These are phyloP conservation scores for Aphelidium insulamus DNA, from an alignment of 371 early-diverging fungal genomes.

Conservation along the genomic window DNA sequence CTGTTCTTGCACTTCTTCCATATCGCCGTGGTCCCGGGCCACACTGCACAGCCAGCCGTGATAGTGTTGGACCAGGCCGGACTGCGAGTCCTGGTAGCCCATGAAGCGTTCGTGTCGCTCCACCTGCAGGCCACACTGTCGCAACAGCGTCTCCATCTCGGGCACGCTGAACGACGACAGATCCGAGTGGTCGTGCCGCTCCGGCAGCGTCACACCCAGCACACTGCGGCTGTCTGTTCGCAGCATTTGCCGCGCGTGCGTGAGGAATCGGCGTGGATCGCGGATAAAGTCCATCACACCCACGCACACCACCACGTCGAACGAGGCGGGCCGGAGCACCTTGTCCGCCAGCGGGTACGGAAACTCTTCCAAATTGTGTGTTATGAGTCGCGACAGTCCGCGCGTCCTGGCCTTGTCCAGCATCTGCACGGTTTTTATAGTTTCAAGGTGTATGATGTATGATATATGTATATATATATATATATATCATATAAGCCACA, in stretches of 20 bases:
- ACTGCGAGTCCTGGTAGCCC: conserved; percentile 13
- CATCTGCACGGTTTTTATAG: conserved; percentile 5
- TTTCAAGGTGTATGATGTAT: not conserved
- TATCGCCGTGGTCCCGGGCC: no score
- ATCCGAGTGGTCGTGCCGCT: not conserved
- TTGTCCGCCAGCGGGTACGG: conserved; percentile 1
- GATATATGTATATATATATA: no score
- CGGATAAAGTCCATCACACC: conserved; percentile 14
- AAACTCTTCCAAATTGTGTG: conserved; percentile 6
- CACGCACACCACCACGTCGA: conserved; percentile 7
- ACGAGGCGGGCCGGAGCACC: conserved; percentile 1
- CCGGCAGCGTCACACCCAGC: conserved; percentile 9
- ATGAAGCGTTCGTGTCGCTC: conserved; percentile 7
- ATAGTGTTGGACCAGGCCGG: conserved; percentile 4
- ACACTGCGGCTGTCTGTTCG: not conserved
- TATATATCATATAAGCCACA: not conserved
- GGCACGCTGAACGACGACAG: conserved; percentile 3
- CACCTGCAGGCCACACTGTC: conserved; percentile 4
- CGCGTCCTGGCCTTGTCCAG: conserved; percentile 7
- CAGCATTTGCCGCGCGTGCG: not conserved
- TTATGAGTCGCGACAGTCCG: conserved; percentile 5
- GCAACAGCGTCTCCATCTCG: conserved; percentile 5
- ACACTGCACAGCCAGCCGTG: conserved; percentile 3
- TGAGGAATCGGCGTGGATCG: conserved; percentile 2
- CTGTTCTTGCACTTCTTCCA: no score